phyloP scores from a whole-genome alignment of 1,284 basidiomycete genomes.

The Cryptococcus wingfieldii region DNA sequence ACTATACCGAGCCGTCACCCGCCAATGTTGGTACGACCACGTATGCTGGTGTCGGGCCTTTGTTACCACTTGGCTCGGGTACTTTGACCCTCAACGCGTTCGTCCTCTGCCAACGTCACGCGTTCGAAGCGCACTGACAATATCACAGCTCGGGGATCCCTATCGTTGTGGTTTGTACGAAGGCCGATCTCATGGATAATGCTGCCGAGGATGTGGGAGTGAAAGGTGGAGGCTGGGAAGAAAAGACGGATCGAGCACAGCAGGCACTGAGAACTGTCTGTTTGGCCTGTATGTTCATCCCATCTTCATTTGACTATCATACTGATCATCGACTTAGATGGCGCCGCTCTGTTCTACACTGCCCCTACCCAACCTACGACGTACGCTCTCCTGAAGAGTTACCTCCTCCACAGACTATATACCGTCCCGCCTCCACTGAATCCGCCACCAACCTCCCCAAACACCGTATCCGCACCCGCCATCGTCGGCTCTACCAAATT shows the following conservation, averaged over 20 bases:
- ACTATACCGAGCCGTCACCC: constrained; percentile 75
- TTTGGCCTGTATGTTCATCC: constrained; percentile 68
- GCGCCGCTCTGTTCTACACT: constrained; percentile 87
- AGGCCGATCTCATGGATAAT: constrained; percentile 80
- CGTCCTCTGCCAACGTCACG: neutral
- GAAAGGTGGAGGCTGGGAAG: constrained; percentile 79
- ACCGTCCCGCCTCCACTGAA: constrained; percentile 43
- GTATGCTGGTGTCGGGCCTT: constrained; percentile 47
- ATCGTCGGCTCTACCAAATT: constrained; percentile 66
- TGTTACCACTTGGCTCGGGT: constrained; percentile 72
- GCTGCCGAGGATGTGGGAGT: constrained; percentile 59
- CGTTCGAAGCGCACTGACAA: neutral
- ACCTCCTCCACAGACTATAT: constrained; percentile 82
- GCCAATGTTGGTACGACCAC: constrained; percentile 49
- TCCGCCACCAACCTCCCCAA: constrained; percentile 4
- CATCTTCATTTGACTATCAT: neutral
- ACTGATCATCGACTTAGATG: constrained; percentile 57
- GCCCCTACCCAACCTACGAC: constrained; percentile 71
- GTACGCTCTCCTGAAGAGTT: constrained; percentile 74
- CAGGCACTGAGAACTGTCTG: constrained; percentile 88
- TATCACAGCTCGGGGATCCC: constrained; percentile 64
- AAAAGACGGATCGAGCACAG: constrained; percentile 91
- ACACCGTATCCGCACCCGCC: constrained; percentile 49
- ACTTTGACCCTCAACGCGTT: constrained; percentile 70
- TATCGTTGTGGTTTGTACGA: constrained; percentile 85